phyloP scores from a whole-genome alignment of 2,329 filamentous ascomycete species.

The Nemania abortiva region DNA sequence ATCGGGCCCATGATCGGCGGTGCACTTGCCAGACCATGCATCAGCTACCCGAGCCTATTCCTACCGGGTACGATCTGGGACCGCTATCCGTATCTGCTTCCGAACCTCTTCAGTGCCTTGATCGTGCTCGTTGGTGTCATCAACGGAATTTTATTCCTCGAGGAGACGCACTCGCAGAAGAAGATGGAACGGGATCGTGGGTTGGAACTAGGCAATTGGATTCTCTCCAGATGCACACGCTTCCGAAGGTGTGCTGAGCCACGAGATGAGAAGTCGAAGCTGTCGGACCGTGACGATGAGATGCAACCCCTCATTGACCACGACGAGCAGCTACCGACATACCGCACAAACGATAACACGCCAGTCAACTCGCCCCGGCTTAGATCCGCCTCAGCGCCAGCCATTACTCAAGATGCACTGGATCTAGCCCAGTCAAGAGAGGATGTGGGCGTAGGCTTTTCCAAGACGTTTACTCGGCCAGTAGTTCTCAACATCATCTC shows the following conservation, averaged over 20 bases:
- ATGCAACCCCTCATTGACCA: slow-evolving; percentile 71
- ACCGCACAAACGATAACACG: slow-evolving; percentile 71
- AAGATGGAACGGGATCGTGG: slow-evolving; percentile 82
- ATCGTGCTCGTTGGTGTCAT: slow-evolving; percentile 74
- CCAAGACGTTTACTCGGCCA: slow-evolving; percentile 82
- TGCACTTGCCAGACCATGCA: slow-evolving; percentile 86
- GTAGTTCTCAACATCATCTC: slow-evolving; percentile 89
- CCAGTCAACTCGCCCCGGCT: slow-evolving; percentile 58
- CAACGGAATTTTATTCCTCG: slow-evolving; percentile 76
- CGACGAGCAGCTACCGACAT: slow-evolving; percentile 75
- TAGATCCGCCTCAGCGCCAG: slow-evolving; percentile 46
- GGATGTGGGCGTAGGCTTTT: slow-evolving; percentile 47
- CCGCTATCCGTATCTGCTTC: slow-evolving; percentile 82
- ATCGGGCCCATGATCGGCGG: slow-evolving; percentile 93
- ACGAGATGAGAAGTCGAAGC: slow-evolving; percentile 54
- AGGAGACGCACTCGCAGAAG: slow-evolving; percentile 91
- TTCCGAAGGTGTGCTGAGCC: slow-evolving; percentile 53
- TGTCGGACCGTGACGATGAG: slow-evolving; percentile 64
- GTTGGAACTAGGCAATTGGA: slow-evolving; percentile 78
- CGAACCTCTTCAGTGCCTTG: slow-evolving; percentile 68
- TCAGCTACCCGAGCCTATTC: slow-evolving; percentile 83
- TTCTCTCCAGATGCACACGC: slow-evolving; percentile 63
- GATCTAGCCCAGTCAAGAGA: slow-evolving; percentile 51
- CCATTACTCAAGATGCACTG: slow-evolving; percentile 54
- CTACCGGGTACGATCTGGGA: slow-evolving; percentile 82